These are phyloP conservation scores for Lasiodiplodia gonubiensis DNA, from an alignment of 2,329 filamentous ascomycete genomes.

Conservation along the genomic window DNA sequence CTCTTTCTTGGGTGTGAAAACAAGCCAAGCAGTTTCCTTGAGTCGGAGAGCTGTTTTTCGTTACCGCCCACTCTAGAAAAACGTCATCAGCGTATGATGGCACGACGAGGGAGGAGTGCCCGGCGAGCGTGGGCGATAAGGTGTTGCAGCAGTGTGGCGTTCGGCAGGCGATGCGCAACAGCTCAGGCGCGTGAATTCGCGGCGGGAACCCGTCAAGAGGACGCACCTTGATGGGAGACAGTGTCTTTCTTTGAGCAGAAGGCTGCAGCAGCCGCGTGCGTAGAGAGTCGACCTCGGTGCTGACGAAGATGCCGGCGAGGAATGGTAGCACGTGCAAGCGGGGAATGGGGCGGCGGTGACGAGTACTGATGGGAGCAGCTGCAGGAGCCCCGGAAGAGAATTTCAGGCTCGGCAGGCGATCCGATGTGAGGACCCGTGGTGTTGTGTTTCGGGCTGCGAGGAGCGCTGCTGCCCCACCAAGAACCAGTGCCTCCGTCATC, in stretches of 20 bases:
- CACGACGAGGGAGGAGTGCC: neutral
- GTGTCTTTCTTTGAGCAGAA: neutral
- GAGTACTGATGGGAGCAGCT: neutral
- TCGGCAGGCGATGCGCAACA: neutral
- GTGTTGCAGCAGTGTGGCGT: neutral
- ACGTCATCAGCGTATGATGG: neutral
- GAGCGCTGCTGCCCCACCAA: slow-evolving; percentile 15
- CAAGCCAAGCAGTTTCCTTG: neutral
- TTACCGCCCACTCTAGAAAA: slow-evolving; percentile 3
- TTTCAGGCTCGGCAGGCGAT: slow-evolving; percentile 12
- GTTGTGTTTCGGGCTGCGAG: slow-evolving; percentile 28
- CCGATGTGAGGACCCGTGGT: slow-evolving; percentile 22
- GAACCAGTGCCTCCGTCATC: slow-evolving; percentile 15
- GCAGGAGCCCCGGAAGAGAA: slow-evolving; percentile 5
- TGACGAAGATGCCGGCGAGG: neutral
- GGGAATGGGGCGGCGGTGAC: neutral
- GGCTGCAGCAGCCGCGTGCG: slow-evolving; percentile 23
- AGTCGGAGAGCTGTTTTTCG: neutral
- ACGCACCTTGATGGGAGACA: neutral
- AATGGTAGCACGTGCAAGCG: neutral
- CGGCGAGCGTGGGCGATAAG: neutral
- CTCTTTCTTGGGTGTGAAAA: neutral
- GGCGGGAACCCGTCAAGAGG: neutral
- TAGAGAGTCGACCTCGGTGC: neutral
- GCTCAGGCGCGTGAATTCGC: neutral